Evolutionary conservation across 352 stramenopile genomes (phyloP), one percentile per base, ranked within the genome.

Genomic region (Phytophthora sansomeana): DNA sequence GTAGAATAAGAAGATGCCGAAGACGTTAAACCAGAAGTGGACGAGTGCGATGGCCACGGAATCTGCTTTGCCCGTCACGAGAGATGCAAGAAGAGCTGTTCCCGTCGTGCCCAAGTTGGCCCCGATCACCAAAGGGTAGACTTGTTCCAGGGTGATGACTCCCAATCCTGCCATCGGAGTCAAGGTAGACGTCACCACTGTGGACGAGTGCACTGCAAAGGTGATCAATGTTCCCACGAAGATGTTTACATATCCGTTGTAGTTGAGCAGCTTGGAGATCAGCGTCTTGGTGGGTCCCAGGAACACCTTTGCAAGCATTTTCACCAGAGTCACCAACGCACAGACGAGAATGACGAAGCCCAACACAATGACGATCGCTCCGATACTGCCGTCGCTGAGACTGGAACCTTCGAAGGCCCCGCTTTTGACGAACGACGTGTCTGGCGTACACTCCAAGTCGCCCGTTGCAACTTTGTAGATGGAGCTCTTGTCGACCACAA

Each of bases 1-100:
- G 68, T 97, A 98, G 78, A 92, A 98, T 19, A 97, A 78, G 32
- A 97, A 56, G 43, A 96, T 74, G 53, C 91, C 90, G 46, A 88
- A 87, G 7, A 97, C 70, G 74, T 97, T 98, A 80, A 98, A 97
- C 61, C 92, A 94, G 35, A 97, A 87, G 73, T 98, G 91, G 28
- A 81, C 82, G 36, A 97, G 78, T 32, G 91, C 93, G 39, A 97
- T 85, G 43, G 95, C 87, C 44, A 97, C 80, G 7, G 85, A 75
- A 36, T 89, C 63, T 4, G 78, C 55, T 38, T 85, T 92, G 49
- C 77, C 82, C 43, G 83, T 91, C 33, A 97, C 90, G 33, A 97
- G 63, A 17, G 90, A 77, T 38, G 91, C 89, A 29, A 97, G 59
- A 24, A 98, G 56, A 36, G 78, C 88, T 35, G 90, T 97, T 7